Conservation (phyloP, 768 basidiomycete genomes). For the Suillus clintonianus region DNA sequence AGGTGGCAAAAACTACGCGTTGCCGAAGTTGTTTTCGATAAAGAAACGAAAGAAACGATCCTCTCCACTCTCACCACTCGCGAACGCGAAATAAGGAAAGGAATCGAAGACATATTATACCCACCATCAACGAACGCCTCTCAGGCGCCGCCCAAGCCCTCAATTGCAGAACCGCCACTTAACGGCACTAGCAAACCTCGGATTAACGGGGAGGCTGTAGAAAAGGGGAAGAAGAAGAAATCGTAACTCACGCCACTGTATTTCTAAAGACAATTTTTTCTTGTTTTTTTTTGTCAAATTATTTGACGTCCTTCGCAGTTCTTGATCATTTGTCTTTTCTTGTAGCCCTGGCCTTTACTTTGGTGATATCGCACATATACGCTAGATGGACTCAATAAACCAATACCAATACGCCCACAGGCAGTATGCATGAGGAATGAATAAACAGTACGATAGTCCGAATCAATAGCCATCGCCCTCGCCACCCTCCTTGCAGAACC, state of each 20-base stretch:
- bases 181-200: constrained; percentile 52
- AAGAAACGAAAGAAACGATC: constrained; percentile 70
- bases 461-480: constrained; percentile 92
- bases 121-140: constrained; percentile 42
- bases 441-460: constrained; percentile 14
- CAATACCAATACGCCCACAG: constrained; percentile 4
- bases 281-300: constrained; percentile 15
- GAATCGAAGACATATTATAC: constrained; percentile 72
- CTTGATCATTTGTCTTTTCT: constrained; percentile 1
- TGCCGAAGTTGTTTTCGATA: constrained; percentile 74
- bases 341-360: constrained; percentile 17
- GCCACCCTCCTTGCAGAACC: constrained; percentile 93
- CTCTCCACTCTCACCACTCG: constrained; percentile 66
- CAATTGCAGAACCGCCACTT: constrained; percentile 37
- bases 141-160: constrained; percentile 34
- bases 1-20: constrained; percentile 82
- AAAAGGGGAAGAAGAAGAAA: constrained; percentile 63
- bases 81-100: constrained; percentile 77
- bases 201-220: constrained; percentile 44
- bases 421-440: constrained; percentile 5
- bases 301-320: constrained; percentile 13
- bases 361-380: constrained; percentile 6
- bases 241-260: constrained; percentile 26
- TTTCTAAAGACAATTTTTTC: constrained; percentile 28
- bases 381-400: constrained; percentile 2